These are phyloP conservation scores for Haplosporangium gracile DNA, from an alignment of 192 early-diverging fungal genomes.

Conservation along the genomic window DNA sequence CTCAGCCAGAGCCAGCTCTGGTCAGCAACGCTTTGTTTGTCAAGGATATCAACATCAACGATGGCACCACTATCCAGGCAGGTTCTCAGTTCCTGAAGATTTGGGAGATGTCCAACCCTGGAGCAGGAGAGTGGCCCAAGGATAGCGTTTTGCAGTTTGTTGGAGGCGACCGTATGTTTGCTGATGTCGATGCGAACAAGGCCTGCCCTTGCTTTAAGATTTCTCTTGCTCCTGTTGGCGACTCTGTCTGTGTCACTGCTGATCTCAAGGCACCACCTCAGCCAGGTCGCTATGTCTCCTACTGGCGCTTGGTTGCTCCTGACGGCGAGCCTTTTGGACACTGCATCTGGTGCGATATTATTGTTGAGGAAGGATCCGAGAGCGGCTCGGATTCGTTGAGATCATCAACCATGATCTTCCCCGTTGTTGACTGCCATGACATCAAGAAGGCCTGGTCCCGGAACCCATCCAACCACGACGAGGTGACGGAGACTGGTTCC, in stretches of 20 bases:
- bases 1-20: neutral
- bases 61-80: conserved; percentile 68
- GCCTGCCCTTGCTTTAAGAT: conserved; percentile 50
- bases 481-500: conserved; percentile 14
- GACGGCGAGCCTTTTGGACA: conserved; percentile 75
- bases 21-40: conserved; percentile 62
- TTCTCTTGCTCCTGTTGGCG: conserved; percentile 62
- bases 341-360: conserved; percentile 74
- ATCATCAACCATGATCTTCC: conserved; percentile 61
- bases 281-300: conserved; percentile 71
- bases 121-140: conserved; percentile 70
- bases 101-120: conserved; percentile 77
- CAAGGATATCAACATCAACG: conserved; percentile 76
- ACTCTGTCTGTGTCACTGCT: conserved; percentile 69
- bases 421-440: conserved; percentile 49
- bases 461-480: neutral
- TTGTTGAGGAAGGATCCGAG: conserved; percentile 64
- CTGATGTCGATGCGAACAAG: conserved; percentile 53
- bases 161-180: conserved; percentile 66
- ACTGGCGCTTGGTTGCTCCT: conserved; percentile 72
- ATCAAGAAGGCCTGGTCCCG: conserved; percentile 15
- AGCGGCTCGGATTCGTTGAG: conserved; percentile 54
- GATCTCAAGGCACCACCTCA: conserved; percentile 73
- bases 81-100: conserved; percentile 76
- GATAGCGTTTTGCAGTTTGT: conserved; percentile 67